Conservation (phyloP, 345 rosid genomes). For the Excoecaria cochinchinensis region DNA sequence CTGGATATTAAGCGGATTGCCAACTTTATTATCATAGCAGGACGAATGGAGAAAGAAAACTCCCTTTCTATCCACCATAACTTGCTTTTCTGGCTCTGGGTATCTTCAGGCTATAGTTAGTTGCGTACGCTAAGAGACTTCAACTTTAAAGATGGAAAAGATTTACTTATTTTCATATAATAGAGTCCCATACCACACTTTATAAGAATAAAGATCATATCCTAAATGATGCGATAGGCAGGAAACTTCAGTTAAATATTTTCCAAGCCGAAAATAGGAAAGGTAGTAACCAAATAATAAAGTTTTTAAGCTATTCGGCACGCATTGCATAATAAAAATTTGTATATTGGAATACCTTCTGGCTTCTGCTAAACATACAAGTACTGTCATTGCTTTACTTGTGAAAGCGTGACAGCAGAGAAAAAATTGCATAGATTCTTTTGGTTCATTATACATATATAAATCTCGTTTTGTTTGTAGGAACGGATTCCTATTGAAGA, state of each 20-base stretch:
- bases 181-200: background rate
- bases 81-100: background rate
- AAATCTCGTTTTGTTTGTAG: slow-evolving; percentile 27
- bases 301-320: no score
- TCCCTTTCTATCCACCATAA: background rate
- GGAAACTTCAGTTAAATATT: no score
- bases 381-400: background rate
- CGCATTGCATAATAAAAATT: background rate
- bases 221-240: no score
- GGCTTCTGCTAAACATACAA: background rate
- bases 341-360: background rate
- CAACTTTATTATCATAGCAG: background rate
- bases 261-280: no score
- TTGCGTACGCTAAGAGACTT: background rate
- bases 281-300: no score
- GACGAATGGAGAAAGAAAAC: background rate
- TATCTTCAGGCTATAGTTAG: background rate
- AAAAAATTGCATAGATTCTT: background rate
- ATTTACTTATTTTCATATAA: background rate
- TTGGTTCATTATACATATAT: background rate
- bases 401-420: no score
- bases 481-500: slow-evolving; percentile 78
- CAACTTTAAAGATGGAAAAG: background rate
- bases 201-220: no score
- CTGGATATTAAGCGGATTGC: background rate